These are phyloP conservation scores for Peronospora farinosa DNA, from an alignment of 352 stramenopile species.

Conservation along the genomic window DNA sequence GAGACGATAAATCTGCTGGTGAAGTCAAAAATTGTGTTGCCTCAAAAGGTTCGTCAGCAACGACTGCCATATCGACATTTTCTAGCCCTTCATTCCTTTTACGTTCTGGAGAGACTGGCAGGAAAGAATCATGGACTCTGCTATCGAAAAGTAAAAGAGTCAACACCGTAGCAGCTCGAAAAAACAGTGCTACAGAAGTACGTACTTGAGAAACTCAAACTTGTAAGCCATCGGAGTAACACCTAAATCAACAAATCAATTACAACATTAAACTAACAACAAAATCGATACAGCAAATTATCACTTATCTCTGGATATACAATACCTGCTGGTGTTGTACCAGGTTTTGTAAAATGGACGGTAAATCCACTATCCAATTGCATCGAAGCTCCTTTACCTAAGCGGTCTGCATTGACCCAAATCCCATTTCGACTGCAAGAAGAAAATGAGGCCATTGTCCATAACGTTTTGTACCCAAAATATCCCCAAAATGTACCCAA, in stretches of 20 bases:
- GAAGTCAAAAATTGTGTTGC: slow-evolving; percentile 12
- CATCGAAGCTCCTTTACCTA: slow-evolving; percentile 37
- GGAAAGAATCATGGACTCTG: slow-evolving; percentile 1
- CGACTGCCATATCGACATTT: slow-evolving; percentile 19
- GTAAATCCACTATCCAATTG: slow-evolving; percentile 39
- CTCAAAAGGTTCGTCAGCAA: slow-evolving; percentile 22
- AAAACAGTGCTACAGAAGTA: neutral
- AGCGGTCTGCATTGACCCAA: slow-evolving; percentile 54
- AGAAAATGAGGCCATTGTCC: too few relatives aligned
- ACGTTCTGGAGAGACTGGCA: neutral
- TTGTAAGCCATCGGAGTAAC: slow-evolving; percentile 48
- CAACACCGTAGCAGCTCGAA: neutral
- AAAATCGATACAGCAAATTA: neutral
- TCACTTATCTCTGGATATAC: neutral
- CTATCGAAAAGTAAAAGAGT: neutral
- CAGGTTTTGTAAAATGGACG: slow-evolving; percentile 68
- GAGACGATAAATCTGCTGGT: slow-evolving; percentile 10
- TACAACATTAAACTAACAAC: neutral
- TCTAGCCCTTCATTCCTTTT: slow-evolving; percentile 9
- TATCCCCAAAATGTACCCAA: neutral
- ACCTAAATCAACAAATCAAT: slow-evolving; percentile 14
- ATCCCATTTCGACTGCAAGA: slow-evolving; percentile 54
- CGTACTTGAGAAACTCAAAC: slow-evolving; percentile 59
- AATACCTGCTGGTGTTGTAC: slow-evolving; percentile 27
- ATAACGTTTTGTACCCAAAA: too few relatives aligned